phyloP scores from a whole-genome alignment of 1,139 yeast species.

The Hyphopichia burtonii region DNA sequence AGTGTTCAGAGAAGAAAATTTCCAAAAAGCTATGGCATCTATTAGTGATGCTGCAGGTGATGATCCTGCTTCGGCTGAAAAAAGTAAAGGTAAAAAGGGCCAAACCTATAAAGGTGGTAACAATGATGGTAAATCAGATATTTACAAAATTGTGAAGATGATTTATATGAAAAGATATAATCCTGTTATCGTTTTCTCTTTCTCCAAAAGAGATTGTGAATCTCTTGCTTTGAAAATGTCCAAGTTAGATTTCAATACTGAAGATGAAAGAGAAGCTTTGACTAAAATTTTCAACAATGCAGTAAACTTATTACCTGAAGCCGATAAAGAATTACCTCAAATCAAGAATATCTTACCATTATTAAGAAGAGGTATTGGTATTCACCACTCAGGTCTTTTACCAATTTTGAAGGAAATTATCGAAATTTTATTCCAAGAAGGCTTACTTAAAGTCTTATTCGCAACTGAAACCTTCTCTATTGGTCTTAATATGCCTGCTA shows the following conservation, averaged over 20 bases:
- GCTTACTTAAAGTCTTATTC: constrained; percentile 86
- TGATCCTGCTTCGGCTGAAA: constrained; percentile 63
- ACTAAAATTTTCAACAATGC: constrained; percentile 90
- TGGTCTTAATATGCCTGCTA: constrained; percentile 98
- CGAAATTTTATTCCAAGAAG: constrained; percentile 96
- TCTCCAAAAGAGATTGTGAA: constrained; percentile 96
- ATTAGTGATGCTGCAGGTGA: constrained; percentile 82
- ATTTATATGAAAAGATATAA: constrained; percentile 93
- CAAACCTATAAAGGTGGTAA: constrained; percentile 89
- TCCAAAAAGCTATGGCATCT: constrained; percentile 97
- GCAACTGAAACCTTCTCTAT: constrained; percentile 98
- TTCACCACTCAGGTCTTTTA: constrained; percentile 94
- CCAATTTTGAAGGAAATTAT: constrained; percentile 96
- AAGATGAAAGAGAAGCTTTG: constrained; percentile 87
- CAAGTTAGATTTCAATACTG: constrained; percentile 86
- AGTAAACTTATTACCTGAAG: constrained; percentile 79
- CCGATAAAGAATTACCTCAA: constrained; percentile 90
- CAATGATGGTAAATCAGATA: constrained; percentile 83
- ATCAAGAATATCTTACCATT: constrained; percentile 87
- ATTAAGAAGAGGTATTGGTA: constrained; percentile 92
- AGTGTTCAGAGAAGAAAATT: constrained; percentile 92
- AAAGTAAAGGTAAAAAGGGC: constrained; percentile 69
- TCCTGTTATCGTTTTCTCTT: constrained; percentile 97
- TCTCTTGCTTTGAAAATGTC: constrained; percentile 91
- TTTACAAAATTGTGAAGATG: constrained; percentile 96